These are phyloP conservation scores for Picea glauca DNA, from an alignment of 75 land plant genomes.

Conservation along the genomic window DNA sequence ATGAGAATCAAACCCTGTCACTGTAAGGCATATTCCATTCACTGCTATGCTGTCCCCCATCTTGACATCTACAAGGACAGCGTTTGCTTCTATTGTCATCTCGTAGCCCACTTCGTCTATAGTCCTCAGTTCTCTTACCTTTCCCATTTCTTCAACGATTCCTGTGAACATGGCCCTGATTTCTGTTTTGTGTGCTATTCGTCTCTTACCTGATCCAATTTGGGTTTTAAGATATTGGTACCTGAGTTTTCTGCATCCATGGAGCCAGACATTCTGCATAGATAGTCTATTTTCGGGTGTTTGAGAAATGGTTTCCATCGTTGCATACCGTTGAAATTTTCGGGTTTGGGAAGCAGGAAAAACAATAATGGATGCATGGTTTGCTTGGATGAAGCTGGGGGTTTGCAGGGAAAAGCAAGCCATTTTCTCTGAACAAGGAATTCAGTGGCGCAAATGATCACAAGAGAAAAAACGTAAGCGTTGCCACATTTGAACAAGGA, in stretches of 20 bases:
- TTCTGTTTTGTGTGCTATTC: not conserved
- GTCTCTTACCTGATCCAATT: not conserved
- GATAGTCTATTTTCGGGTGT: not conserved
- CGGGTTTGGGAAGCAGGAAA: not conserved
- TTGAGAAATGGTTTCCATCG: no score
- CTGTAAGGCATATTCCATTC: conserved; percentile 91
- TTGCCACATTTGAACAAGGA: no score
- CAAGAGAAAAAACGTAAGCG: no score
- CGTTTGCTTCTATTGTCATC: conserved; percentile 52
- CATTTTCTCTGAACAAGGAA: no score
- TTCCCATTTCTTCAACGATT: conserved; percentile 90
- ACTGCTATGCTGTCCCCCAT: conserved; percentile 95
- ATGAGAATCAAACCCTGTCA: conserved; percentile 55
- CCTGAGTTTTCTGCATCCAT: conserved; percentile 1
- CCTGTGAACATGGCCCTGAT: conserved; percentile 77
- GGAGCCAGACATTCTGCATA: not conserved
- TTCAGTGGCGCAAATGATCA: no score
- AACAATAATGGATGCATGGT: not conserved
- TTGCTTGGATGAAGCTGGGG: not conserved
- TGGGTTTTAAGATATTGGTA: not conserved
- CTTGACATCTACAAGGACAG: conserved; percentile 70
- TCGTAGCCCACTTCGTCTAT: conserved; percentile 54
- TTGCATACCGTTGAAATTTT: not conserved
- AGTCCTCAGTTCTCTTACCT: conserved; percentile 39
- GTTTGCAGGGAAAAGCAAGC: not conserved